These are phyloP conservation scores for Vitis riparia DNA, from an alignment of 164 flowering plant species.

Conservation along the genomic window DNA sequence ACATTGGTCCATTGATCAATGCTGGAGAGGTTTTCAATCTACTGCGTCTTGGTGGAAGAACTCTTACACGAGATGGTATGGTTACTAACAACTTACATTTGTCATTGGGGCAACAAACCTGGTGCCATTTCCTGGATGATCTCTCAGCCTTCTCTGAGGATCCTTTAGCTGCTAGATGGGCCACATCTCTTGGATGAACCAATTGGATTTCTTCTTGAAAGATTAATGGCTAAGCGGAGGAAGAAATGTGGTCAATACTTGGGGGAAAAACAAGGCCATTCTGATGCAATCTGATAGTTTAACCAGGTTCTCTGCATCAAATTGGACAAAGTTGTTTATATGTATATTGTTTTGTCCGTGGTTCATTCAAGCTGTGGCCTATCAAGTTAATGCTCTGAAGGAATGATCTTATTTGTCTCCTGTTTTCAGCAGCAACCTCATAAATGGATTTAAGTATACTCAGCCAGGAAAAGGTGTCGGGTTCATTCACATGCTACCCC, in stretches of 20 bases:
- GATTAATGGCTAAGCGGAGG: no score
- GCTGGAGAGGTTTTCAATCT: slow-evolving; percentile 78
- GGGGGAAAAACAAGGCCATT: neutral
- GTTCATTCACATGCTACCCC: neutral
- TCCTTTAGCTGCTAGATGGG: neutral
- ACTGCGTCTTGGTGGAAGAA: slow-evolving; percentile 66
- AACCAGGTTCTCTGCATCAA: neutral
- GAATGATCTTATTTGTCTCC: neutral
- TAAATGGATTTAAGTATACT: neutral
- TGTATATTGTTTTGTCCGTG: neutral
- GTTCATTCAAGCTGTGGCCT: neutral
- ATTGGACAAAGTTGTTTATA: neutral
- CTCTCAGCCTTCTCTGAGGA: neutral
- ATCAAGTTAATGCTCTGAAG: neutral
- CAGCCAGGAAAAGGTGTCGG: neutral
- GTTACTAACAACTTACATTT: slow-evolving; percentile 1
- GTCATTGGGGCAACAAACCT: neutral
- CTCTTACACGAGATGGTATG: slow-evolving; percentile 79
- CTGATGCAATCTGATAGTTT: neutral
- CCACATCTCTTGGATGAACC: neutral
- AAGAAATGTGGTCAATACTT: neutral
- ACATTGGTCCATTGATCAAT: slow-evolving; percentile 64
- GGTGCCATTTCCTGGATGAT: neutral
- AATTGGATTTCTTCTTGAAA: neutral
- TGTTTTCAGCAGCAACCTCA: neutral